Conservation (phyloP, 495 filamentous ascomycete species). For the Rostrohypoxylon terebratum region DNA sequence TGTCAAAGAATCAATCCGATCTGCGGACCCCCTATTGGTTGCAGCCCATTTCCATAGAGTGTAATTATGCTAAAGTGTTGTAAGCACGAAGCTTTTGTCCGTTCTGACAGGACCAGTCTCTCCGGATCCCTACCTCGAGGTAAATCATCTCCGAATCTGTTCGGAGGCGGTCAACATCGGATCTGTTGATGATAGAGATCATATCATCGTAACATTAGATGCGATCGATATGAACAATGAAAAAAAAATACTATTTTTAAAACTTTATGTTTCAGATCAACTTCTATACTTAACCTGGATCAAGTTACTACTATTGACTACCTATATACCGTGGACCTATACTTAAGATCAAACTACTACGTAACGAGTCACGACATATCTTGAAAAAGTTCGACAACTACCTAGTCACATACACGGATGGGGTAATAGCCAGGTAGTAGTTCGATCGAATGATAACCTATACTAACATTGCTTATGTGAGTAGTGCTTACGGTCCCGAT, state of each 20-base stretch:
- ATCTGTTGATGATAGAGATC: neutral
- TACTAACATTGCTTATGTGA: slow-evolving; percentile 1
- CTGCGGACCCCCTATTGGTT: slow-evolving; percentile 2
- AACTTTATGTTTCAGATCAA: neutral
- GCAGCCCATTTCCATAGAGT: neutral
- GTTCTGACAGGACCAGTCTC: slow-evolving; percentile 1
- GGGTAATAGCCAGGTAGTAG: neutral
- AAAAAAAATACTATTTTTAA: neutral
- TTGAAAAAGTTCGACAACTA: neutral
- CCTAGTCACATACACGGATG: neutral
- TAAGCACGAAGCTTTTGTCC: slow-evolving; percentile 10
- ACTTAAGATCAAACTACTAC: neutral
- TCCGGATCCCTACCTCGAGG: slow-evolving; percentile 4
- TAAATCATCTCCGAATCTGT: neutral
- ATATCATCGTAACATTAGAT: neutral
- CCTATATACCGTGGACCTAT: slow-evolving; percentile 6
- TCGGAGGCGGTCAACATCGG: slow-evolving; percentile 3
- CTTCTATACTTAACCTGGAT: neutral
- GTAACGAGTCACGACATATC: neutral
- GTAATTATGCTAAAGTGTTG: neutral
- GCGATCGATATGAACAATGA: neutral
- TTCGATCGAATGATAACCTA: slow-evolving; percentile 19
- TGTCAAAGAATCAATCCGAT: neutral
- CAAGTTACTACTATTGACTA: neutral
- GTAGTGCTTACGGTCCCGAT: slow-evolving; percentile 25